Evolutionary conservation across 345 rosid species (phyloP).

Genomic region (Eucalyptus sideroxylon): DNA sequence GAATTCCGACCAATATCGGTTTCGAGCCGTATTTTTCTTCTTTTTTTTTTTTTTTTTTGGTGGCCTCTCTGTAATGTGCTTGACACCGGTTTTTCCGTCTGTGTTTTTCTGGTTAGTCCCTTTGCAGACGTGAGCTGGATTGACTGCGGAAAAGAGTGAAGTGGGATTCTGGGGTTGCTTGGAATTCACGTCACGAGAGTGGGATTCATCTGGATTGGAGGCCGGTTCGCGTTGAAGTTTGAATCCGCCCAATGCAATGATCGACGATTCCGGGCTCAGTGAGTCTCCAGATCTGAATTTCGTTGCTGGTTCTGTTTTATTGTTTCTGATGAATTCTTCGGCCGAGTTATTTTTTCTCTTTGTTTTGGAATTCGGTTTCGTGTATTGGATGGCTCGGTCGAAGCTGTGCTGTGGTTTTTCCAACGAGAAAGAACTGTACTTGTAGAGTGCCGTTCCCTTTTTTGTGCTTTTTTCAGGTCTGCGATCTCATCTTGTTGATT

Average conservation of each 20-base stretch:
- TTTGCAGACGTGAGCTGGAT: neutral
- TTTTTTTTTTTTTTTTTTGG: neutral
- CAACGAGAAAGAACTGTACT: neutral
- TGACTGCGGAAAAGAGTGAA: neutral
- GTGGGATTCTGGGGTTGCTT: neutral
- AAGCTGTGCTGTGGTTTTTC: neutral
- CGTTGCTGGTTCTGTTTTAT: neutral
- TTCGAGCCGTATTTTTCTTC: neutral
- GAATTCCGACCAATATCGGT: neutral
- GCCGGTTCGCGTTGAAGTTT: neutral
- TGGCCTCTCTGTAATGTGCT: neutral
- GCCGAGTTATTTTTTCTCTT: neutral
- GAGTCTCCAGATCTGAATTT: neutral
- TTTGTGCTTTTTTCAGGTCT: neutral
- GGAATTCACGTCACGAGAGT: neutral
- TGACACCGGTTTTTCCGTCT: neutral
- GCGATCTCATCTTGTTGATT: neutral
- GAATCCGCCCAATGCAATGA: neutral
- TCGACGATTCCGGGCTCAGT: neutral
- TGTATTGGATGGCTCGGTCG: neutral
- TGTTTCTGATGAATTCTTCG: neutral
- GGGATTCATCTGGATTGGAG: neutral
- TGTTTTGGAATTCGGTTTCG: neutral
- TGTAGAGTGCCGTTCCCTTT: neutral
- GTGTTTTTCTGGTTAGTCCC: neutral